Base-by-base conservation (phyloP, 1,284 basidiomycete genomes). In the Apiotrichum veenhuisii region DNA sequence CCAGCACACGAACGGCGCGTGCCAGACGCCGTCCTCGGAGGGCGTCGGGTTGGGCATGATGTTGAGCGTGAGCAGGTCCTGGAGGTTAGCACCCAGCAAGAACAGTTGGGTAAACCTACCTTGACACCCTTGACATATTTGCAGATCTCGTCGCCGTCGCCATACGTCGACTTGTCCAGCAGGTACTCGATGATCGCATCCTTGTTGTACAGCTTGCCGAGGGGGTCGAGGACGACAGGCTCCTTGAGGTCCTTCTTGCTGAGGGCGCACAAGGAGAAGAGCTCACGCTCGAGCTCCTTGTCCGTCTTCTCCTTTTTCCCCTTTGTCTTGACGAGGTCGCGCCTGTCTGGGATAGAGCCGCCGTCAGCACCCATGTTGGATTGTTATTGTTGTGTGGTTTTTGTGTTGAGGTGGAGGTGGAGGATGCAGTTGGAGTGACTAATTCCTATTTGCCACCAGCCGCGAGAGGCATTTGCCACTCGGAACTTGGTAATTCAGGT, bases 141-240 rank as follows among this genome's bases (percentile, higher is more conserved):
- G 69, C 89, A 91, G 67, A 91, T 91, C 63, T 84, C 81, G 62
- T 88, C 86, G 0, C 89, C 89, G 62, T 92, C 89, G 12, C 89
- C 89, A 70, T 76, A 77, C 45, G 88, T 89, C 11, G 82, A 77
- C 68, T 84, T 85, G 73, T 94, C 87, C 25, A 96, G 78, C 36
- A 95, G 80, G 73, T 86, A 93, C 72, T 94, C 90, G 48, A 96
- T 82, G 42, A 96, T 79, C 0, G 91, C 85, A 69, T 93, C 92
- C 73, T 94, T 95, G 77, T 96, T 97, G 73, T 95, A 96, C 2
- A 96, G 80, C 74, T 92, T 93, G 26, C 93, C 93, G 0, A 96
- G 80, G 0, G 86, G 85, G 76, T 91, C 94, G 0, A 91, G 86
- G 0, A 95, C 92, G 15, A 95, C 81, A 0, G 92, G 93, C 61